Conservation (phyloP, 1,284 basidiomycete species). For the Cryptococcus sp. region DNA sequence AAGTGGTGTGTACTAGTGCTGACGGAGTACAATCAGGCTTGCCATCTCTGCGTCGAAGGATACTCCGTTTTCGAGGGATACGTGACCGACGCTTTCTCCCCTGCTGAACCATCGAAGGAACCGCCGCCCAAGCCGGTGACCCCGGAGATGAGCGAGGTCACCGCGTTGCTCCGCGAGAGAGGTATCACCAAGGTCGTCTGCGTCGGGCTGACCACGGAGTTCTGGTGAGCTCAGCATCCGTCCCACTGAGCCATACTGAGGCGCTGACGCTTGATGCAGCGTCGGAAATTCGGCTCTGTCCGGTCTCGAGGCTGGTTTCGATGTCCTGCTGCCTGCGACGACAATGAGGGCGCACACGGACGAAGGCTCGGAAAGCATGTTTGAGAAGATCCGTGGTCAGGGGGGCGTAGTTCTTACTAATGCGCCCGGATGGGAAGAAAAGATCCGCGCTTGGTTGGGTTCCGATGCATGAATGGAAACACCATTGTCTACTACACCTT, state of each 20-base stretch:
- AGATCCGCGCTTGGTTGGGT: too few species aligned
- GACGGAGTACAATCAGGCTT: constrained; percentile 42
- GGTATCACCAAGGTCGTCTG: constrained; percentile 59
- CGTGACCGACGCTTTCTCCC: constrained; percentile 22
- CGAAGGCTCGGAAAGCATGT: constrained; percentile 21
- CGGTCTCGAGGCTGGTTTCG: constrained; percentile 27
- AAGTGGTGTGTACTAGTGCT: not conserved
- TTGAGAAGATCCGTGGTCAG: constrained; percentile 19
- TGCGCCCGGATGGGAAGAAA: too few species aligned
- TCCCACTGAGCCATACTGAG: not conserved
- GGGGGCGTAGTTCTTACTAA: constrained; percentile 12
- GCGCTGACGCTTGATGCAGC: constrained; percentile 9
- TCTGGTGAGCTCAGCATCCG: constrained; percentile 53
- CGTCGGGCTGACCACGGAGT: constrained; percentile 65
- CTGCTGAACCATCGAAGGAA: constrained; percentile 13
- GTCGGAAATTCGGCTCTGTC: constrained; percentile 35
- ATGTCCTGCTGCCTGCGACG: constrained; percentile 28
- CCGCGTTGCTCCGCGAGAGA: constrained; percentile 43
- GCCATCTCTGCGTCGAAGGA: constrained; percentile 57
- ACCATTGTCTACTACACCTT: too few species aligned
- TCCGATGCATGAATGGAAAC: too few species aligned
- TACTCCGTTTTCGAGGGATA: constrained; percentile 59
- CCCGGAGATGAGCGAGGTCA: constrained; percentile 36
- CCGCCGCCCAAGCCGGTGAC: too few species aligned
- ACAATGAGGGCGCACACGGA: constrained; percentile 31